Conservation (phyloP, 495 filamentous ascomycete species). For the Trichocladium uniseriatum region DNA sequence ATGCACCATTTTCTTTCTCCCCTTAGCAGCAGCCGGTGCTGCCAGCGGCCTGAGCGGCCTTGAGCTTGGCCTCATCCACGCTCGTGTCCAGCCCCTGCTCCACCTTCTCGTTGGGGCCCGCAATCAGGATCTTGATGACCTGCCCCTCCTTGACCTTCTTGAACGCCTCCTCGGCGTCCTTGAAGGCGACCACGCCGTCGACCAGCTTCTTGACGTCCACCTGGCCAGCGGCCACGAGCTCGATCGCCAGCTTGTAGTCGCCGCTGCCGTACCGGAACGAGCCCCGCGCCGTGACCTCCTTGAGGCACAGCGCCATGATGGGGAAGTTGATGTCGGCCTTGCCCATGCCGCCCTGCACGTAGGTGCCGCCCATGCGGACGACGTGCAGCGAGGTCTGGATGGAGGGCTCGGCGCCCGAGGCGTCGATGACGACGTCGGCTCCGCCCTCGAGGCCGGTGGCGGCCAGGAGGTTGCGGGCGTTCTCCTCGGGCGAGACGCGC, state of each 20-base stretch:
- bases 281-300: slow-evolving; percentile 73
- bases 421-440: slow-evolving; percentile 74
- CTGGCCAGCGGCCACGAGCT: slow-evolving; percentile 52
- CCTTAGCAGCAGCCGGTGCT: slow-evolving; percentile 20
- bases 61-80: slow-evolving; percentile 15
- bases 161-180: slow-evolving; percentile 68
- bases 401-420: slow-evolving; percentile 66
- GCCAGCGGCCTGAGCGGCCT: slow-evolving; percentile 5
- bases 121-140: slow-evolving; percentile 80
- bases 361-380: slow-evolving; percentile 62
- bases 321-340: slow-evolving; percentile 68
- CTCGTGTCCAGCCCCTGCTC: slow-evolving; percentile 16
- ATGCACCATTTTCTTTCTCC: neutral
- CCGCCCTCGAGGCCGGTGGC: slow-evolving; percentile 45
- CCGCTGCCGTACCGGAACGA: slow-evolving; percentile 76
- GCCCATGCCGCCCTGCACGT: slow-evolving; percentile 82
- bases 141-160: slow-evolving; percentile 64
- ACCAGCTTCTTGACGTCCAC: slow-evolving; percentile 66
- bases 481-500: slow-evolving; percentile 50
- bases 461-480: slow-evolving; percentile 49
- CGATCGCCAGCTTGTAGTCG: slow-evolving; percentile 70
- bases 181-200: slow-evolving; percentile 58
- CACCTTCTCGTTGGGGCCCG: slow-evolving; percentile 51
- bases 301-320: slow-evolving; percentile 68
- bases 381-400: slow-evolving; percentile 67